phyloP scores from a whole-genome alignment of 2,329 filamentous ascomycete species.

The Microsporum audouinii region DNA sequence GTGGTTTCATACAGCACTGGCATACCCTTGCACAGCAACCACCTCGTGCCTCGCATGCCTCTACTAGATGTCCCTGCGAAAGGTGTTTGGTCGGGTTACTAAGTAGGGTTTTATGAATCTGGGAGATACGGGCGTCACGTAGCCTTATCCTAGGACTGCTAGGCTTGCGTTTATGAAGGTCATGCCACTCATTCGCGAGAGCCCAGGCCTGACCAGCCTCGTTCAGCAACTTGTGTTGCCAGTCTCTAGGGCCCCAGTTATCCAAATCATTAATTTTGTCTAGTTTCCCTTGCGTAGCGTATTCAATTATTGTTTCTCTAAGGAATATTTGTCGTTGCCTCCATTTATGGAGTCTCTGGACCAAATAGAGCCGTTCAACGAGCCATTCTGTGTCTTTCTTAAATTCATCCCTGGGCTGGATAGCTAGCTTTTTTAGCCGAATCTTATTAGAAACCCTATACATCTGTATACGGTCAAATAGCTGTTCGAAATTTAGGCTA shows the following conservation, averaged over 20 bases:
- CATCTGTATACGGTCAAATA: conserved; percentile 3
- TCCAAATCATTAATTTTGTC: neutral
- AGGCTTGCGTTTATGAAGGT: neutral
- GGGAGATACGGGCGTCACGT: neutral
- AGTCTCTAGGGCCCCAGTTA: neutral
- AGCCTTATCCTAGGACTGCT: neutral
- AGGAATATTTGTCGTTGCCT: neutral
- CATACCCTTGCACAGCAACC: conserved; percentile 5
- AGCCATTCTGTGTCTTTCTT: neutral
- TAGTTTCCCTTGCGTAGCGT: neutral
- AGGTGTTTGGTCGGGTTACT: neutral
- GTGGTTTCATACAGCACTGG: neutral
- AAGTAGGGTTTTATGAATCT: neutral
- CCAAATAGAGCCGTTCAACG: neutral
- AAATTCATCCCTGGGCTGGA: neutral
- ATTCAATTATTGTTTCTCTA: neutral
- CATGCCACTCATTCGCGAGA: neutral
- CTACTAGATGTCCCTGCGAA: neutral
- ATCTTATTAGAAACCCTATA: conserved; percentile 2
- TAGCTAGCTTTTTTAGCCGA: neutral
- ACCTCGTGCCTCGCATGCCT: neutral
- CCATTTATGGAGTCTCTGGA: neutral
- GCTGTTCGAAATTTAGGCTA: neutral
- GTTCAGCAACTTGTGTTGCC: neutral
- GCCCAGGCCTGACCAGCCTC: neutral